phyloP scores from a whole-genome alignment of 306 rosid species.

The Carpinus fangiana region DNA sequence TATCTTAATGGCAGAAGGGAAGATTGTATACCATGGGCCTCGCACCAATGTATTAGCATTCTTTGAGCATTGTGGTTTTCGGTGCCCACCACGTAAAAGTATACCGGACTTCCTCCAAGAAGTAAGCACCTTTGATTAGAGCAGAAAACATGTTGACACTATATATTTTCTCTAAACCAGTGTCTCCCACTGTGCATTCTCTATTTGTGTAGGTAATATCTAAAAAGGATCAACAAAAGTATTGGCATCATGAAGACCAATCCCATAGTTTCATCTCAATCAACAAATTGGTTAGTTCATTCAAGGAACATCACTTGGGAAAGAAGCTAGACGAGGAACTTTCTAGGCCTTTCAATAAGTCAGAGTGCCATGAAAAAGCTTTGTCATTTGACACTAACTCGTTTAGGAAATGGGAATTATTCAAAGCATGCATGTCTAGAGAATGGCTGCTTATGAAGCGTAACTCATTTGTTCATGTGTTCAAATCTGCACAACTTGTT shows the following conservation, averaged over 20 bases:
- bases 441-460: slow-evolving; percentile 35
- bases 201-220: slow-evolving; percentile 48
- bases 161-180: not conserved
- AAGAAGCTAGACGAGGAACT: slow-evolving; percentile 45
- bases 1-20: slow-evolving; percentile 61
- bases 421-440: slow-evolving; percentile 25
- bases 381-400: slow-evolving; percentile 24
- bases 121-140: slow-evolving; percentile 31
- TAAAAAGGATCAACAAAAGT: slow-evolving; percentile 52
- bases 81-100: slow-evolving; percentile 54
- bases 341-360: slow-evolving; percentile 20
- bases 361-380: not conserved
- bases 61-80: slow-evolving; percentile 51
- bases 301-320: slow-evolving; percentile 40
- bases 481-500: slow-evolving; percentile 58
- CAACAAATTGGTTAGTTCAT: slow-evolving; percentile 38
- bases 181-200: not conserved
- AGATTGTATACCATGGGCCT: slow-evolving; percentile 65
- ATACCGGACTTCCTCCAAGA: slow-evolving; percentile 66
- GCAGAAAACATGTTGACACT: not conserved
- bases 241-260: slow-evolving; percentile 43
- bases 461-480: slow-evolving; percentile 36
- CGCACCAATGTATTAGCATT: slow-evolving; percentile 36
- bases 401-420: slow-evolving; percentile 20
- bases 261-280: slow-evolving; percentile 40